Evolutionary conservation across 2,329 filamentous ascomycete genomes (phyloP), one percentile per base, ranked within the genome.

Genomic region (Geosmithia putterillii): DNA sequence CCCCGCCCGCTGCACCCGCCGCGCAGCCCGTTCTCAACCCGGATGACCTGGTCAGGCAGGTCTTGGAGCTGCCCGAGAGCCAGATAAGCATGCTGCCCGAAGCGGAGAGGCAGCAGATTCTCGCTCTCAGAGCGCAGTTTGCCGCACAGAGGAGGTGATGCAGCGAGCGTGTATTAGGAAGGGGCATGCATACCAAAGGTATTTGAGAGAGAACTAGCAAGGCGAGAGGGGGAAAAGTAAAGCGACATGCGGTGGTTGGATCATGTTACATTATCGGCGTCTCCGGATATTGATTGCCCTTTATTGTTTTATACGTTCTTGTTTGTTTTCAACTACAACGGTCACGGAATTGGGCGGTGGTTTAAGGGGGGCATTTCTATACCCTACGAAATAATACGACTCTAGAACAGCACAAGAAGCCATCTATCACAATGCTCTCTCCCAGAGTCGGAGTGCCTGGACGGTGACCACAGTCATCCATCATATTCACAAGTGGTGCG

Each of bases 21-120:
- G 51, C 61, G 3, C 55, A 54, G 2, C 59, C 65, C 8, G 56
- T 58, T 2, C 69, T 73, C 37, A 77, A 83, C 46, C 76, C 84
- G 37, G 80, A 86, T 40, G 78, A 81, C 38, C 71, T 95, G 43
- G 80, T 95, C 59, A 76, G 83, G 49, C 84, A 88, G 53, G 83
- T 95, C 40, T 71, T 95, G 67, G 76, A 74, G 43, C 79, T 95
- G 66, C 77, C 87, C 2, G 83, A 86, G 54, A 74, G 85, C 46
- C 78, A 86, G 45, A 88, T 96, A 52, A 83, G 90, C 57, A 75
- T 79, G 55, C 67, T 95, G 41, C 79, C 83, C 6, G 83, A 86
- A 34, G 74, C 76, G 18, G 82, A 92, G 55, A 73, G 83, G 43
- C 75, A 76, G 47, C 87, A 95, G 60, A 82, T 96, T 44, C 74